Base-by-base conservation (phyloP, 495 filamentous ascomycete genomes). In the Acidomyces sp. region DNA sequence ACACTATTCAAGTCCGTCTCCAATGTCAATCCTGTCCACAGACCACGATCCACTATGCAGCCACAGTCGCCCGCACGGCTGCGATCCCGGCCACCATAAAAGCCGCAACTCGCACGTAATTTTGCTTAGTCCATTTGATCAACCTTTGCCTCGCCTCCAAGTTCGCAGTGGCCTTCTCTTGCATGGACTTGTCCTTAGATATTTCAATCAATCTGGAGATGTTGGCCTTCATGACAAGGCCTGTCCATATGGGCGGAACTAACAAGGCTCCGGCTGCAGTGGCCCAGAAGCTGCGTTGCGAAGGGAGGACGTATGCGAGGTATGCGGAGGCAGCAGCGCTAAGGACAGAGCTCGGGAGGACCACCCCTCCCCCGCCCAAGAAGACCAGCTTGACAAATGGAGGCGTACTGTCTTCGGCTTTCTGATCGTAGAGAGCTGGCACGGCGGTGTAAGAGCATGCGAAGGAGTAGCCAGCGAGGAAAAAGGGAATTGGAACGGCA, bases 111-210 rank as follows among this genome's bases (percentile, higher is more conserved):
- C 46, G 21, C 23, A 49, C 46, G 30, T 28, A 43, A 33, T 49
- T 49, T 23, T 44, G 40, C 34, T 3, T n/a, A 13, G 39, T 29
- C 46, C 46, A 49, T 22, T 12, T 31, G 7, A 16, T 19, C 33
- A 49, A 27, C 34, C 43, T 21, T 25, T 44, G 33, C 22, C 43
- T 28, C n/a, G 23, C 24, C 46, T 49, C 46, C 25, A 44, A 21
- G 39, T 24, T 49, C 25, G 34, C 34, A 6, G 34, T 43, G 15
- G 40, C 46, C 39, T 49, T 49, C 46, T 43, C 41, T 41, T 44
- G 39, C 39, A 27, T 37, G 7, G 16, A 20, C n/a, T 20, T 32
- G 27, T 33, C 34, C 29, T 23, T 19, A 23, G 19, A 21, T n/a
- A 49, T 49, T 20, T 22, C 41, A 3, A 39, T 28, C 16, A 49